These are phyloP conservation scores for Porphyrellus sp. DNA, from an alignment of 1,284 basidiomycete species.

Conservation along the genomic window DNA sequence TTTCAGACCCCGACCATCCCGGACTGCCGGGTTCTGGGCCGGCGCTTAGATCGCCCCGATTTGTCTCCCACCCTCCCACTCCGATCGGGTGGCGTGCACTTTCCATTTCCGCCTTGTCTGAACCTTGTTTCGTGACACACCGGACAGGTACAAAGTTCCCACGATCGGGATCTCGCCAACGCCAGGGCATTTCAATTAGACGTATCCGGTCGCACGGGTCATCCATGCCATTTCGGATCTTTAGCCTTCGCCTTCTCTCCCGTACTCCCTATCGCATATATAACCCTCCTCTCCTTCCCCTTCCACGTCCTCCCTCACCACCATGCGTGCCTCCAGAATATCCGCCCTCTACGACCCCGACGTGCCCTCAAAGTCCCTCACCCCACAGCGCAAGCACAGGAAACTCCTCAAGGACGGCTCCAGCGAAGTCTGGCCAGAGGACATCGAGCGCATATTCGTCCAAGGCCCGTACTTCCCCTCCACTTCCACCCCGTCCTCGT, in stretches of 20 bases:
- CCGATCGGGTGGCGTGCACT: constrained; percentile 32
- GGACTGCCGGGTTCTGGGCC: constrained; percentile 17
- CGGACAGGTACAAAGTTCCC: constrained; percentile 20
- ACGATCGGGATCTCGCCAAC: constrained; percentile 23
- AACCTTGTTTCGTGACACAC: constrained; percentile 25
- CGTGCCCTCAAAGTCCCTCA: constrained; percentile 46
- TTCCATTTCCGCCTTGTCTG: constrained; percentile 36
- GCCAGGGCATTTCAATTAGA: constrained; percentile 37
- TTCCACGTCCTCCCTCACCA: constrained; percentile 27
- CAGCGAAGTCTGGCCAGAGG: constrained; percentile 78
- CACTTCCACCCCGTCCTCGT: neutral
- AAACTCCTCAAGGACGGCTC: constrained; percentile 79
- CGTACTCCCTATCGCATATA: constrained; percentile 15
- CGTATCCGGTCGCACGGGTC: constrained; percentile 40
- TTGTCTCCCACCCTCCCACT: constrained; percentile 30
- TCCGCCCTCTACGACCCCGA: constrained; percentile 31
- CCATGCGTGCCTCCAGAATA: constrained; percentile 31
- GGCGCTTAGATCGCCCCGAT: constrained; percentile 32
- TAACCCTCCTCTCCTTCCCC: constrained; percentile 19
- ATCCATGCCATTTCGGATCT: constrained; percentile 43
- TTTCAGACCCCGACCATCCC: constrained; percentile 10
- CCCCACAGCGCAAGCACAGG: constrained; percentile 75
- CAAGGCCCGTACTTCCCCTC: constrained; percentile 46
- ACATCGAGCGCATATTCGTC: constrained; percentile 71
- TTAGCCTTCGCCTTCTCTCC: constrained; percentile 31